These are phyloP conservation scores for Talinum fruticosum DNA, from an alignment of 148 eudicot genomes.

Conservation along the genomic window DNA sequence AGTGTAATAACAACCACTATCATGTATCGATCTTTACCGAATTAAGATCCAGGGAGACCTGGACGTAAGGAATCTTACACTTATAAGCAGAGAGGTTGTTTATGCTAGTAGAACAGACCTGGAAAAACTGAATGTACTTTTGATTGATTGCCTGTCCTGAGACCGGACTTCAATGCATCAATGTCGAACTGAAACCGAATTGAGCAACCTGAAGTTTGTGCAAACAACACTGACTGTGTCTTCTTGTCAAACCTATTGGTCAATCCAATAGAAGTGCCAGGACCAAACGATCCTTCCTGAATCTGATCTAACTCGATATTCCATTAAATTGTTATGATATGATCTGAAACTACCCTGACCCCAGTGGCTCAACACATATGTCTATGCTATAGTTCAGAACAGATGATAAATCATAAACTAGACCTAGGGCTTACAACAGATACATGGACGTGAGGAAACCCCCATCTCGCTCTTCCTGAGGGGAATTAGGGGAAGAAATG, in stretches of 20 bases:
- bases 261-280: background rate
- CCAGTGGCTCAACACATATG: too few relatives aligned
- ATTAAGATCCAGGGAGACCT: background rate
- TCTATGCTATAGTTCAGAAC: background rate
- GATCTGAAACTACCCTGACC: too few relatives aligned
- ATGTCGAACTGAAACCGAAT: background rate
- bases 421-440: background rate
- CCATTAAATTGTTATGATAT: too few relatives aligned
- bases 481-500: background rate
- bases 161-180: background rate
- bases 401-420: background rate
- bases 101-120: background rate
- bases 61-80: background rate
- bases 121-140: background rate
- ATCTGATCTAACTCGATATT: background rate
- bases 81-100: background rate
- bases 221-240: background rate
- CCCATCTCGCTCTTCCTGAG: background rate
- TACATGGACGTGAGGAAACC: background rate
- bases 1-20: background rate
- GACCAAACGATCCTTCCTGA: background rate
- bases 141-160: background rate
- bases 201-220: background rate
- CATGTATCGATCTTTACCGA: background rate
- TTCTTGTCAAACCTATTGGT: background rate